These are phyloP conservation scores for Candida boidinii DNA, from an alignment of 805 yeast species.

Conservation along the genomic window DNA sequence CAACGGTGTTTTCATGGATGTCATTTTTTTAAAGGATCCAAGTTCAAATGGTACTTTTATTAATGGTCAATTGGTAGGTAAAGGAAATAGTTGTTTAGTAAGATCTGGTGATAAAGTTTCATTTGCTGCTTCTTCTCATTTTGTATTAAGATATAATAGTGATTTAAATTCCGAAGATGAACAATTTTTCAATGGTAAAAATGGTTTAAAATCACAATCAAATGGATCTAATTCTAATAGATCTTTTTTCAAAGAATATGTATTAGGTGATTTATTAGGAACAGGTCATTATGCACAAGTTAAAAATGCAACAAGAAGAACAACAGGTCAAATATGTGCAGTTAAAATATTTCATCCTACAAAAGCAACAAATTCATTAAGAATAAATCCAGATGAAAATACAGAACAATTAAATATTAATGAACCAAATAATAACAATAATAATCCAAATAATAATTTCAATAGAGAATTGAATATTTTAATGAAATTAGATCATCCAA, in stretches of 20 bases:
- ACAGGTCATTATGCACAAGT: conserved; percentile 81
- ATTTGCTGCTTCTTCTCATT: conserved; percentile 33
- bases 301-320: conserved; percentile 53
- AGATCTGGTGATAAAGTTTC: conserved; percentile 57
- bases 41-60: conserved; percentile 63
- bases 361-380: no score
- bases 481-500: conserved; percentile 57
- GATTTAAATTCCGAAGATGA: background rate
- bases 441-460: conserved; percentile 23
- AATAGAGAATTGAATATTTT: conserved; percentile 63
- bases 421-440: conserved; percentile 20
- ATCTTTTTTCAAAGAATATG: conserved; percentile 50
- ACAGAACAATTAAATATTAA: no score
- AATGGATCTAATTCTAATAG: conserved; percentile 9
- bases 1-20: no score
- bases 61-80: conserved; percentile 46
- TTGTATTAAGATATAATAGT: conserved; percentile 18
- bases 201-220: conserved; percentile 8
- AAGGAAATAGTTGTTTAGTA: conserved; percentile 38
- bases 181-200: no score
- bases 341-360: conserved; percentile 58
- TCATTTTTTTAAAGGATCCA: conserved; percentile 43
- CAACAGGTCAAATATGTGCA: conserved; percentile 55
- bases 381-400: no score
- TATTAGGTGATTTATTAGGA: conserved; percentile 54